phyloP scores from a whole-genome alignment of 371 early-diverging fungal genomes.

The Batkoa obscura region DNA sequence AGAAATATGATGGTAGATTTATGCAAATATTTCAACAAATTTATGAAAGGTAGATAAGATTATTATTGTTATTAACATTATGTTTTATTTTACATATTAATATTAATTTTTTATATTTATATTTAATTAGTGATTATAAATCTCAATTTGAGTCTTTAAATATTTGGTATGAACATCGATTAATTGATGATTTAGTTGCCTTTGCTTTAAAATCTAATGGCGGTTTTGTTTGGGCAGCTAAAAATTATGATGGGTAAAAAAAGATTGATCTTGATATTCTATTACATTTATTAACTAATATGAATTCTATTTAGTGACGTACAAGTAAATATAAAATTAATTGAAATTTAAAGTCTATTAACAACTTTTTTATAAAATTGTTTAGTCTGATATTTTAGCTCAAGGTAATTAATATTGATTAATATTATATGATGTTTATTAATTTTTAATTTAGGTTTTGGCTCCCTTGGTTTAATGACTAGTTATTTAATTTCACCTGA shows the following conservation, averaged over 20 bases:
- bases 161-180: constrained; percentile 93
- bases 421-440: constrained; percentile 11
- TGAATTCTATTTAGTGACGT: neutral
- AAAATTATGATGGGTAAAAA: constrained; percentile 86
- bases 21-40: constrained; percentile 89
- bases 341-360: neutral
- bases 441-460: constrained; percentile 24
- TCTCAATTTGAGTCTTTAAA: constrained; percentile 42
- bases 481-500: constrained; percentile 88
- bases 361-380: too few species aligned
- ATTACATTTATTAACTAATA: too few species aligned
- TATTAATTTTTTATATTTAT: neutral
- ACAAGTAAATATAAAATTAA: neutral
- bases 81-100: constrained; percentile 15
- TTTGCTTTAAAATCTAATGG: constrained; percentile 88
- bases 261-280: neutral
- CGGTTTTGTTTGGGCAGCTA: constrained; percentile 88
- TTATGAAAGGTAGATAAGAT: constrained; percentile 26
- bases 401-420: constrained; percentile 30
- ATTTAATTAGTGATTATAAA: constrained; percentile 28
- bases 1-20: constrained; percentile 94
- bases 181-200: constrained; percentile 97
- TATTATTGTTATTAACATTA: too few species aligned
- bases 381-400: constrained; percentile 81
- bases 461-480: constrained; percentile 88